Conservation (phyloP, 179 eudicot genomes). For the Gypsophila paniculata region DNA sequence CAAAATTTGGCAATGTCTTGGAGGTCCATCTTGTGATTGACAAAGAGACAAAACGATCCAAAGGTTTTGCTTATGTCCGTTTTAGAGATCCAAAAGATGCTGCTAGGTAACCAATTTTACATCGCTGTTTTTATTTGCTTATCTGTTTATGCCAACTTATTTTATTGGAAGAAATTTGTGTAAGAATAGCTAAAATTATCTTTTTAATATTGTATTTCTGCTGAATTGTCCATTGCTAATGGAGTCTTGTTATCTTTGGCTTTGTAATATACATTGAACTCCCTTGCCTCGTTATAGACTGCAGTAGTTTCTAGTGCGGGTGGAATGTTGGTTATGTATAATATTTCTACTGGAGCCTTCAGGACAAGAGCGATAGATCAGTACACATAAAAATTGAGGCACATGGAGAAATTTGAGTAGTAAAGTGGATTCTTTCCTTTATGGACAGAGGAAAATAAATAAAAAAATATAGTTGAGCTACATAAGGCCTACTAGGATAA, state of each 20-base stretch:
- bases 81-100: conserved; percentile 70
- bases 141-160: background rate
- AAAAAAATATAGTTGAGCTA: background rate
- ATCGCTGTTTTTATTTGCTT: background rate
- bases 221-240: background rate
- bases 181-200: background rate
- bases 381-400: background rate
- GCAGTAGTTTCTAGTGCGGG: background rate
- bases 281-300: too few relatives aligned
- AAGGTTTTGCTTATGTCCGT: conserved; percentile 69
- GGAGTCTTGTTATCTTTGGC: background rate
- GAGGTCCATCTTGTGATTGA: conserved; percentile 83
- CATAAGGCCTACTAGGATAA: background rate
- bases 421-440: background rate
- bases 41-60: conserved; percentile 78
- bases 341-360: background rate
- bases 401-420: background rate
- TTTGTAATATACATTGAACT: background rate
- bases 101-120: conserved; percentile 46
- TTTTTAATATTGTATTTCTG: background rate
- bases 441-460: background rate
- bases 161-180: background rate
- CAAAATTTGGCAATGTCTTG: conserved; percentile 55
- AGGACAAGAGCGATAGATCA: background rate
- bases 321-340: background rate